Evolutionary conservation across 192 early-diverging fungal species (phyloP), one percentile per base, ranked within the genome.

Genomic region (Backusella circina): DNA sequence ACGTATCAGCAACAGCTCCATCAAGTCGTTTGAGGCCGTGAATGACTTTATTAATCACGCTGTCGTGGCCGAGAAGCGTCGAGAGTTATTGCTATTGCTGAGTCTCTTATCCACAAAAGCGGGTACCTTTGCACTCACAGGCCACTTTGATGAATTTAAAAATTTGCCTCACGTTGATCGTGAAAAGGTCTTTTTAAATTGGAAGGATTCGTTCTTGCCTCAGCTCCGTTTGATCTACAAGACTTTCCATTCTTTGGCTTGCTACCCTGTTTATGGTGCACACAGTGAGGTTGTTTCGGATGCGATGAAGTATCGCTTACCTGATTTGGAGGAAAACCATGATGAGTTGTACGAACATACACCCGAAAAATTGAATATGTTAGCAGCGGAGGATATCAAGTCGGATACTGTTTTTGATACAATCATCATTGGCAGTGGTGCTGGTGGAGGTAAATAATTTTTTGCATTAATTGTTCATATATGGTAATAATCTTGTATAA

Each of bases 371-470:
- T 47, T 74, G 37, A 41, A 31, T 7, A 65, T 65, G 57, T n/a
- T 74, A 1, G 30, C 23, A 1, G 10, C 23, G 1, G 23, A 68
- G 2, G 73, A 74, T 18, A 61, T 66, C 7, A 67, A 39, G 0
- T 7, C 65, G 7, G 23, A 61, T 3, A 39, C 39, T 1, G 18
- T 26, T 4, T 74, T 39, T 23, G 93, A 94, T 79, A 88, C 89
- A 1, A 89, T 94, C 18, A 82, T 94, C 61, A 78, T 93, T 68
- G 92, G 92, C 0, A 87, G 86, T 18, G 93, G 93, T 16, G 87
- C 88, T 35, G 93, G 93, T 38, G 93, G 93, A 54, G 91, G 75
- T 54, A 61, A 72, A 51, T 9, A 35, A 36, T 10, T 9, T 37
- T 57, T 38, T 35, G 44, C 51, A 16, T 72, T 61, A 13, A 54